phyloP scores from a whole-genome alignment of 1,139 yeast genomes.

The Candida pseudocylindracea region DNA sequence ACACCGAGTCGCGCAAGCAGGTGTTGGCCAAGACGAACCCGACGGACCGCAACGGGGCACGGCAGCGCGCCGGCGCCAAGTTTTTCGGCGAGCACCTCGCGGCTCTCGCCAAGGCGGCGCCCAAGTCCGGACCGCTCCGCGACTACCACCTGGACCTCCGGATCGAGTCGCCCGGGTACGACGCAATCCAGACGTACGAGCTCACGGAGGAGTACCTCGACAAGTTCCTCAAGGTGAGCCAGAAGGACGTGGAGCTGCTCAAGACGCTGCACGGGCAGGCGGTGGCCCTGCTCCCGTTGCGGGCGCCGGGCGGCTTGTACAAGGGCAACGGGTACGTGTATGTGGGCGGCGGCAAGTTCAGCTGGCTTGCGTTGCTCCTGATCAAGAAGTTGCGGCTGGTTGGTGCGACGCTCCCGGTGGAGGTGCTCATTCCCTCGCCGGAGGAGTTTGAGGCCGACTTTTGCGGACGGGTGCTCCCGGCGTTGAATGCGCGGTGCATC shows the following conservation, averaged over 20 bases:
- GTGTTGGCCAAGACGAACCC: constrained; percentile 3
- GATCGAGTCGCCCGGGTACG: too few species aligned
- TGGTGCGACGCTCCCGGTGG: constrained; percentile 36
- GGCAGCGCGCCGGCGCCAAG: too few species aligned
- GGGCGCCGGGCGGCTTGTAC: constrained; percentile 17
- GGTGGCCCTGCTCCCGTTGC: constrained; percentile 24
- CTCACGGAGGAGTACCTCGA: constrained; percentile 6
- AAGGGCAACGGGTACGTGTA: constrained; percentile 35
- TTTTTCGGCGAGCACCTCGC: too few species aligned
- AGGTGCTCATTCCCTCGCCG: constrained; percentile 16
- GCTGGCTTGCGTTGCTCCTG: constrained; percentile 31
- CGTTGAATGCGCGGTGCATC: constrained; percentile 11
- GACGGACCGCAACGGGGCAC: too few species aligned
- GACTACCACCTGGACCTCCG: too few species aligned
- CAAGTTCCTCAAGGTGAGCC: neutral
- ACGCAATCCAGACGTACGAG: neutral
- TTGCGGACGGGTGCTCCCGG: constrained; percentile 11
- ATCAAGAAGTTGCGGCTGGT: constrained; percentile 26
- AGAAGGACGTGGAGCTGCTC: neutral
- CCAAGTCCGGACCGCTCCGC: too few species aligned
- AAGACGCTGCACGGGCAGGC: constrained; percentile 8
- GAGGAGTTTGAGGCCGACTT: constrained; percentile 11
- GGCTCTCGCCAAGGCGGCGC: too few species aligned
- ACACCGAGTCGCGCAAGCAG: too few species aligned
- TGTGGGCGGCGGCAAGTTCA: constrained; percentile 38